A percentile compares a stretch with the other conserved stretches of the same genome.
Evolutionary conservation across 345 rosid species (phyloP).

Genomic region (Gossypium australe): DNA sequence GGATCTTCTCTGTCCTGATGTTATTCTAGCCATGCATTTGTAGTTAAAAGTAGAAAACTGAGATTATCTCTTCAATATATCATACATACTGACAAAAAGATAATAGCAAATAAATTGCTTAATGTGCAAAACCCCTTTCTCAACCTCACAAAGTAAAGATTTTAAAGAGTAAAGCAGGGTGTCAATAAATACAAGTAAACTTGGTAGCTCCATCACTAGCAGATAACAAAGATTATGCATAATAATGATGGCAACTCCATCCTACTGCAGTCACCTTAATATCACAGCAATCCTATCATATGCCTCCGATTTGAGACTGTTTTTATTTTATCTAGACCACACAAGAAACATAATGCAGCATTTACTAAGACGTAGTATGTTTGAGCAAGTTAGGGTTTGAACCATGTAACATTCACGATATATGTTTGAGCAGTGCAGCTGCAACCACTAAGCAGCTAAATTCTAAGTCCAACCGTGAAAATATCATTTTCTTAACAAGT

Average conservation of each 20-base stretch:
- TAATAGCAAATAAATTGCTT: not conserved
- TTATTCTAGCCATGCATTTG: conserved; percentile 2
- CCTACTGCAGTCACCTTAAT: not conserved
- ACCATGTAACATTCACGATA: not conserved
- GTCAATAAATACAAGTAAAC: not conserved
- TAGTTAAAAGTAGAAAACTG: not conserved
- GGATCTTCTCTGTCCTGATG: not conserved
- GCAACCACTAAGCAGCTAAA: not conserved
- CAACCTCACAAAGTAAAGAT: not conserved
- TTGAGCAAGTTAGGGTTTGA: not conserved
- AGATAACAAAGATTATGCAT: not conserved
- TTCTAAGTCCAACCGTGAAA: not conserved
- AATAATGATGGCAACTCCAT: not conserved
- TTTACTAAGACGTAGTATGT: not conserved
- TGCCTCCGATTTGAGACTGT: not conserved
- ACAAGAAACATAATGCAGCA: not conserved
- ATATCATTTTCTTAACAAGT: not conserved
- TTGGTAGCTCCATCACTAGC: not conserved
- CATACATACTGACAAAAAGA: not conserved
- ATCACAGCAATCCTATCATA: not conserved
- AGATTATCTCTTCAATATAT: not conserved
- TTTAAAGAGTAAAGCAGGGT: not conserved
- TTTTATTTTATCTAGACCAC: not conserved
- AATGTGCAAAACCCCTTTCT: not conserved
- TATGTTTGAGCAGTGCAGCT: not conserved